Base-by-base conservation (phyloP, 1,139 yeast species). In the Wickerhamomyces sp. region DNA sequence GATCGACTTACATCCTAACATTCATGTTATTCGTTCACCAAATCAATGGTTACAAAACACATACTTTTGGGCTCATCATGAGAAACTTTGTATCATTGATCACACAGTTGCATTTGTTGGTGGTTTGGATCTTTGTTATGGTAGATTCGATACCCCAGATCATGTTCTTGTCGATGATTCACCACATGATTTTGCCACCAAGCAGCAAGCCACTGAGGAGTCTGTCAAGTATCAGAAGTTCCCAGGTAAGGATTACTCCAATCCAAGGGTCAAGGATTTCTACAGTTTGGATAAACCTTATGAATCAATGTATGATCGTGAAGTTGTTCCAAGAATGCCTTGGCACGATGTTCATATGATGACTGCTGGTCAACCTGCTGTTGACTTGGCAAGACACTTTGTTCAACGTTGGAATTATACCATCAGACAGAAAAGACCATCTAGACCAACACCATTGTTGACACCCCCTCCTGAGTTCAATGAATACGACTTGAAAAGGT, bases 301-400 rank as follows among this genome's bases (percentile, higher is more conserved):
- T 53, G 94, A 85, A 32, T 86, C 88, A 16, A 83, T 91, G 94
- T 88, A 88, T 55, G 95, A 93, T 58, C 73, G 99, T 44, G 66
- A 74, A 22, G 61, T 61, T 16, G 72, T 76, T 13, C 97, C 98
- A 4, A 73, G 99, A 51, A 93, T 93, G 99, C 98, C 98, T 6
- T 93, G 98, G 99, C 99, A 93, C 59, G 99, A 93, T 68, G 86
- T 93, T 30, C 97, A 91, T 52, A 91, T 89, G 95, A 78, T 88
- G 63, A 79, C 94, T 3, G 76, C 89, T 9, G 99, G 99, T n/a
- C 94, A 89, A 52, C 78, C 89, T 6, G 98, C 97, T 0, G 70
- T 97, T 41, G 99, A 93, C 59, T 64, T 91, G 40, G 75, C 94
- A 0, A 75, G 98, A 38, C 98, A 91, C 59, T 93, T 93, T 60